Evolutionary conservation across 495 filamentous ascomycete genomes (phyloP), one percentile per base, ranked within the genome.

Genomic region (Penicillium desertorum): DNA sequence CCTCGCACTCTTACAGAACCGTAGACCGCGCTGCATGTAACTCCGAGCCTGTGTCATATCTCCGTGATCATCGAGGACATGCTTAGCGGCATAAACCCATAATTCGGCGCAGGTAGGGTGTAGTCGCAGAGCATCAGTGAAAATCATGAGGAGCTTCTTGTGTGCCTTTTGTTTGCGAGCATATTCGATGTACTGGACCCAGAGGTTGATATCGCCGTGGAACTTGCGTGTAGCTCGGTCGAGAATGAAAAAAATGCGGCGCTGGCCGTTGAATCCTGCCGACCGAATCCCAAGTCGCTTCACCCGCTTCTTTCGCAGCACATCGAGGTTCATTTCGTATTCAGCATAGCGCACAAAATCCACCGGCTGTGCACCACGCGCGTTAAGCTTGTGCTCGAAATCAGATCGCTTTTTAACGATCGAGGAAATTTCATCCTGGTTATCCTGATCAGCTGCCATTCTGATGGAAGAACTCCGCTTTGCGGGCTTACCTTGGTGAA

Each of bases 151-250:
- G 57, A 96, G 85, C 59, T 90, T 90, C 71, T 91, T 93, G 55
- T 81, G 83, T 3, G 92, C 86, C 63, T 88, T 88, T 68, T 91
- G 84, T 59, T 84, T 77, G 59, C 83, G 77, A 5, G 89, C 87
- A 72, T 88, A 97, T 41, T 89, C 85, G 46, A 97, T 85, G 68
- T 96, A 97, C 61, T 93, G 88, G 67, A 90, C 83, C 94, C 94
- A 99, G n/a, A 98, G 76, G 11, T 80, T 83, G 12, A 93, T 54
- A 65, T 88, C 88, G 2, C 91, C 92, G 4, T 87, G 87, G 68
- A 97, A 94, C 62, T 89, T 92, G 68, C 83, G 82, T 12, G 91
- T 93, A 25, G 85, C 92, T 36, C 94, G 86, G 66, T 97, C 91
- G 27, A 96, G 84, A 57, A 98, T 84, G 67, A 87, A 88, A 67